Evolutionary conservation across 371 early-diverging fungal genomes (phyloP), one percentile per base, ranked within the genome.

Genomic region (Apophysomyces variabilis): DNA sequence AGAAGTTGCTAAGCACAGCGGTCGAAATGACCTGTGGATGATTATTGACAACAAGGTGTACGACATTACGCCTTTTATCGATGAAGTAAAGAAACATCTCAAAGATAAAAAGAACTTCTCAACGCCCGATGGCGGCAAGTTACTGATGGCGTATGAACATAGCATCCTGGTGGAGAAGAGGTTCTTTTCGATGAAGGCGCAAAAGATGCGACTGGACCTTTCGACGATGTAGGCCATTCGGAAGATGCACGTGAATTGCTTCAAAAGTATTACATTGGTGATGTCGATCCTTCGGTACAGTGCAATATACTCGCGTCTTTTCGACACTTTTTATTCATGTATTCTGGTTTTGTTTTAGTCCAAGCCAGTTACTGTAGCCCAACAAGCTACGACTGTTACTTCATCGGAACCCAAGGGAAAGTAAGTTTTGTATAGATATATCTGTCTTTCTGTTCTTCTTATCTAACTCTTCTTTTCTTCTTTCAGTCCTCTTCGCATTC

Each of bases 211-310:
- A 94, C 96, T 45, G 94, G 89, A 67, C 92, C 95, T 57, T 98
- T 97, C 78, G 96, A 96, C 63, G 97, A 96, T 79, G 93, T 98
- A 67, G 95, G 95, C 54, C 99, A 98, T 82, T 93, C 94, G 38
- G 92, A 94, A 21, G 95, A 95, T 69, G 99, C 99, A 36, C 91
- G 90, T 57, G 92, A 92, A 26, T 65, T 95, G 66, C 80, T 98
- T 62, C 73, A 84, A 59, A 78, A 83, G 44, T 87, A 89, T 69
- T 82, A 78, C 60, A 75, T 96, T 69, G 98, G 96, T 60, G 85
- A 90, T 46, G 78, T 93, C 36, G 86, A 91, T 78, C 67, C 77
- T 60, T 67, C 74, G 38, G 89, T 87, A 85, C 60, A 44, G 60
- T 35, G 21, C 35, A 38, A 59, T 5, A 57, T 32, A 60, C 11